Conservation (phyloP, 2,329 filamentous ascomycete genomes). For the Microsporum canis region DNA sequence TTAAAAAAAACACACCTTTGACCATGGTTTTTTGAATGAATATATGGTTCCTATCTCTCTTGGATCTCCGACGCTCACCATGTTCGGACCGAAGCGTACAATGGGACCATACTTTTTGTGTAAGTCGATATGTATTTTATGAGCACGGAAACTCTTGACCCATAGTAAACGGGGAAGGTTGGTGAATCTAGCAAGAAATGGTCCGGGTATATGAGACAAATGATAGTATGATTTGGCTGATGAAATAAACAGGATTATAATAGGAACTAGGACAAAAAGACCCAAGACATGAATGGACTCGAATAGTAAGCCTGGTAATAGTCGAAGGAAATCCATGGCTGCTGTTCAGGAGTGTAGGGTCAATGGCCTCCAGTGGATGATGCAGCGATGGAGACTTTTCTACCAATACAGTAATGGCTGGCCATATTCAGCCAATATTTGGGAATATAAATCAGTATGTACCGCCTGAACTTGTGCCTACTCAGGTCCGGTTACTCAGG, state of each 20-base stretch:
- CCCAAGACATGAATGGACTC: background rate
- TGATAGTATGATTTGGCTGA: background rate
- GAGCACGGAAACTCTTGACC: background rate
- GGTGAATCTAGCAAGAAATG: background rate
- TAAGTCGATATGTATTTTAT: conserved; percentile 27
- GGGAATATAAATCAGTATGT: conserved; percentile 1
- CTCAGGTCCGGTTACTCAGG: conserved; percentile 3
- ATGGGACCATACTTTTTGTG: conserved; percentile 62
- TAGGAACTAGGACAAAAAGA: background rate
- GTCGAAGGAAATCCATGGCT: background rate
- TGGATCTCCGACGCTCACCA: conserved; percentile 61
- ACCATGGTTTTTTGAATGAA: conserved; percentile 54
- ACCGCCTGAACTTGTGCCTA: background rate
- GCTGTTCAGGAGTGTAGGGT: background rate
- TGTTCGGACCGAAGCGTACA: conserved; percentile 63
- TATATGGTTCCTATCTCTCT: conserved; percentile 64
- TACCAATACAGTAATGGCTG: background rate
- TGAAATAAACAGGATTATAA: background rate
- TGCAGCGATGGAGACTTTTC: background rate
- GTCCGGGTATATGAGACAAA: background rate
- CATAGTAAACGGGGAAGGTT: background rate
- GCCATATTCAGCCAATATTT: background rate
- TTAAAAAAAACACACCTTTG: conserved; percentile 15
- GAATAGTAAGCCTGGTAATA: background rate
- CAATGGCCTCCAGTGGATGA: background rate